Conservation (phyloP, 2,329 filamentous ascomycete genomes). For the Penicillium sumatraense region DNA sequence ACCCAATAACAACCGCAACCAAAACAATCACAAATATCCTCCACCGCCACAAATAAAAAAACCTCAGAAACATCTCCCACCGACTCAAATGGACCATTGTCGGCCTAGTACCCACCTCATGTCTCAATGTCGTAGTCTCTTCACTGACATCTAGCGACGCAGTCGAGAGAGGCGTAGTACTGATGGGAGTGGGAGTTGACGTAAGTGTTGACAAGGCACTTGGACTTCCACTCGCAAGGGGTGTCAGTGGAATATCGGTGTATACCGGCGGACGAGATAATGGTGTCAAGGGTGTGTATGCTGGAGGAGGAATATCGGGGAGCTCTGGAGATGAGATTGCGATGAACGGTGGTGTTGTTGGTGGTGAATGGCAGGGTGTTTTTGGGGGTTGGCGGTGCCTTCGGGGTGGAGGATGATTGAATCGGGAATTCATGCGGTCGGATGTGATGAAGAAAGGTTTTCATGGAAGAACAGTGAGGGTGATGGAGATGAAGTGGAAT, state of each 20-base stretch:
- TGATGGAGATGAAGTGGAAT: neutral
- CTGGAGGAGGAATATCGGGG: neutral
- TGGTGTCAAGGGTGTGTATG: neutral
- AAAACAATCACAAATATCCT: neutral
- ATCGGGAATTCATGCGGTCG: neutral
- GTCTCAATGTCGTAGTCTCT: neutral
- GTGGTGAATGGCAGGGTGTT: neutral
- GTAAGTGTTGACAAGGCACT: too few species aligned
- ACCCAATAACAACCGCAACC: neutral
- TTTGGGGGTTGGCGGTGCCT: neutral
- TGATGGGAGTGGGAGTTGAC: too few species aligned
- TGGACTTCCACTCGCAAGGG: neutral
- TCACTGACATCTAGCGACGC: too few species aligned
- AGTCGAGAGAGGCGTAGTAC: too few species aligned
- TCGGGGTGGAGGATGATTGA: neutral
- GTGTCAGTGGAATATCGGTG: neutral
- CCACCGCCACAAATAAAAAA: neutral
- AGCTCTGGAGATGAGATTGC: neutral
- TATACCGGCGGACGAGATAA: neutral
- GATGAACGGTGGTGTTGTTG: neutral
- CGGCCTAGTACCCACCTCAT: too few species aligned
- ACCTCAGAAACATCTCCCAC: neutral
- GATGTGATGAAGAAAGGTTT: neutral
- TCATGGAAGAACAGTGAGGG: too few species aligned
- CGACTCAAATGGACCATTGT: neutral